Percentiles rank a stretch among this genome's conserved stretches.
Conservation (phyloP, 2,329 filamentous ascomycete species). For the Claviceps citrina region DNA sequence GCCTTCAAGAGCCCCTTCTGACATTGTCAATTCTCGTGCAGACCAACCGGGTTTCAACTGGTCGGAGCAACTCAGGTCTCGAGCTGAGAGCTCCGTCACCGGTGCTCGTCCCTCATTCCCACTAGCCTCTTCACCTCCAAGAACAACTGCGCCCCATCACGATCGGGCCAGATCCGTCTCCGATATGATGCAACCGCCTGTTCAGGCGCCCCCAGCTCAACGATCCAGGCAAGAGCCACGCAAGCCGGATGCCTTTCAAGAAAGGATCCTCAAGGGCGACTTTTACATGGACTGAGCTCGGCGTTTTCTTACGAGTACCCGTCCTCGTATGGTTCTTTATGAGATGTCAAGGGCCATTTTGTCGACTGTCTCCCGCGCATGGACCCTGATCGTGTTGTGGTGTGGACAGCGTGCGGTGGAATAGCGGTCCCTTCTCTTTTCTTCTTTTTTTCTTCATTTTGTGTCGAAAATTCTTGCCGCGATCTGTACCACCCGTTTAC, state of each 20-base stretch:
- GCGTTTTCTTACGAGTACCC: too few relatives aligned
- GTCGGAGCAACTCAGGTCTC: conserved; percentile 85
- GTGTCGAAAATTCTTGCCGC: not conserved
- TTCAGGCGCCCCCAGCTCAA: conserved; percentile 29
- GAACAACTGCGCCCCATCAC: conserved; percentile 29
- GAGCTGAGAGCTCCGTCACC: conserved; percentile 65
- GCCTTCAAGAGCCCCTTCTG: conserved; percentile 45
- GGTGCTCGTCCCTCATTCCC: conserved; percentile 42
- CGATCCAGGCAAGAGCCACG: conserved; percentile 34
- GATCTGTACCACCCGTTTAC: not conserved
- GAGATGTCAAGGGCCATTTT: not conserved
- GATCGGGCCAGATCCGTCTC: conserved; percentile 56
- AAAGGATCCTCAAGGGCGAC: conserved; percentile 92
- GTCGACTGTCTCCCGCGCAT: not conserved
- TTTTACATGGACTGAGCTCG: conserved; percentile 78
- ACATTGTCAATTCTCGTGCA: conserved; percentile 46
- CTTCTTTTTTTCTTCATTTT: not conserved
- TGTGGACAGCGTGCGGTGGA: not conserved
- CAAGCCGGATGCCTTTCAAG: conserved; percentile 89
- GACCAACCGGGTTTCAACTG: conserved; percentile 86
- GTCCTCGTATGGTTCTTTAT: not conserved
- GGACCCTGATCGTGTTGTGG: not conserved
- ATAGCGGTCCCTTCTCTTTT: not conserved
- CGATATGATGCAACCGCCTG: conserved; percentile 43
- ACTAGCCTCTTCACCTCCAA: conserved; percentile 31